phyloP scores from a whole-genome alignment of 495 filamentous ascomycete genomes.

The Penicillium tannophilum region DNA sequence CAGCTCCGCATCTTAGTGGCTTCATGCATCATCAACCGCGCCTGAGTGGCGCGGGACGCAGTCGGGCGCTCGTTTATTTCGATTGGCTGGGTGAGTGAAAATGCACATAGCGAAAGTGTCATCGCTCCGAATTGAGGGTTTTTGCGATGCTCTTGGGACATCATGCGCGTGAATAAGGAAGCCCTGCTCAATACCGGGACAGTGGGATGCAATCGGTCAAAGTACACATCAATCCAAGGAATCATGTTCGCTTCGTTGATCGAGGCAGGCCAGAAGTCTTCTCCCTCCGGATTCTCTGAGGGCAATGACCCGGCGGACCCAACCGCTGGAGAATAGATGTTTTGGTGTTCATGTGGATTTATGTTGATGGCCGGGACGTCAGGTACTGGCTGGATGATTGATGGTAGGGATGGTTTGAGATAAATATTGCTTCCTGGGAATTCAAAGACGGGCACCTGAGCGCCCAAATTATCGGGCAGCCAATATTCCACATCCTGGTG shows the following conservation, averaged over 20 bases:
- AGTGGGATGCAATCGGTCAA: conserved; percentile 77
- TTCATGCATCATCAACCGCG: conserved; percentile 68
- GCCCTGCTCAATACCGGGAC: conserved; percentile 74
- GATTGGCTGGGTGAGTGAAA: conserved; percentile 84
- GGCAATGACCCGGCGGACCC: conserved; percentile 16
- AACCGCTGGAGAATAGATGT: conserved; percentile 27
- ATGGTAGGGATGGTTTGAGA: conserved; percentile 42
- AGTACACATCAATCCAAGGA: conserved; percentile 78
- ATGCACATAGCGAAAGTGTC: conserved; percentile 75
- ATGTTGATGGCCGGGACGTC: conserved; percentile 26
- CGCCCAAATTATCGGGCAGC: conserved; percentile 42
- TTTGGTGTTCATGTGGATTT: conserved; percentile 21
- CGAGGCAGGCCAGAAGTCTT: conserved; percentile 37
- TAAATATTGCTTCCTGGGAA: conserved; percentile 44
- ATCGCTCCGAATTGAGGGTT: conserved; percentile 68
- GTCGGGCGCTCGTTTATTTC: conserved; percentile 47
- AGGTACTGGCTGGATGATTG: conserved; percentile 37
- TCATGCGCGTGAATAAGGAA: conserved; percentile 62
- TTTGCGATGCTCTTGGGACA: conserved; percentile 63
- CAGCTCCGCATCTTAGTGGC: conserved; percentile 73
- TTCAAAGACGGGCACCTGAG: conserved; percentile 39
- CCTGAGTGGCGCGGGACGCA: conserved; percentile 53
- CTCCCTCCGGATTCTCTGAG: conserved; percentile 23
- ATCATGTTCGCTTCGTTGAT: conserved; percentile 47
- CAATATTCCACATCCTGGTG: conserved; percentile 41